Conservation (phyloP, 768 basidiomycete species). For the Austroboletus eburneus region DNA sequence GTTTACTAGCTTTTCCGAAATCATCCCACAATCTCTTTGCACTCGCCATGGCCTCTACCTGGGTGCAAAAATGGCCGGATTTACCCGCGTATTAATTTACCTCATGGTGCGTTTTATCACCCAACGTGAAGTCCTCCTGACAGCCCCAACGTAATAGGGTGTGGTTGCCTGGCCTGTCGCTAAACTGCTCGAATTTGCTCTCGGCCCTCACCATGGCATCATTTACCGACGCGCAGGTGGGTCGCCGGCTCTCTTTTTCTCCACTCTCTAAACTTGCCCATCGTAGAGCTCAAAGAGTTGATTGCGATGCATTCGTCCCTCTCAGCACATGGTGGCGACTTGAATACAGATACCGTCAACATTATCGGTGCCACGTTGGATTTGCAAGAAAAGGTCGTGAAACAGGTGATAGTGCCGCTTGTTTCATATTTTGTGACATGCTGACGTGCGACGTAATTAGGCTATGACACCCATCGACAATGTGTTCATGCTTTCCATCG, state of each 20-base stretch:
- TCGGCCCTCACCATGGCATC: conserved; percentile 86
- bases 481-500: conserved; percentile 87
- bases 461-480: conserved; percentile 79
- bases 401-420: conserved; percentile 39
- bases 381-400: conserved; percentile 81
- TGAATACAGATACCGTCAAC: conserved; percentile 81
- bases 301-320: conserved; percentile 82
- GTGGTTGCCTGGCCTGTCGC: conserved; percentile 83
- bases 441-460: conserved; percentile 27
- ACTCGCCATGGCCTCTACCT: conserved; percentile 86
- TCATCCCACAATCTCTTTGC: conserved; percentile 91
- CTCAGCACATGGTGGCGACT: conserved; percentile 75
- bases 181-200: conserved; percentile 69
- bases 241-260: neutral
- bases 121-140: neutral
- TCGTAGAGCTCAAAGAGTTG: conserved; percentile 75
- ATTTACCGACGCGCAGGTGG: conserved; percentile 75
- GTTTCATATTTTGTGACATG: neutral
- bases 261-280: neutral
- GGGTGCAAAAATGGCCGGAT: conserved; percentile 79
- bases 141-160: conserved; percentile 39
- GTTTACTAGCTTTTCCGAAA: conserved; percentile 71
- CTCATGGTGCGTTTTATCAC: conserved; percentile 42
- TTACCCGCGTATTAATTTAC: conserved; percentile 66
- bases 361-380: conserved; percentile 90